Evolutionary conservation across 1,284 basidiomycete genomes (phyloP), one percentile per base, ranked within the genome.

Genomic region (Megacollybia platyphylla): DNA sequence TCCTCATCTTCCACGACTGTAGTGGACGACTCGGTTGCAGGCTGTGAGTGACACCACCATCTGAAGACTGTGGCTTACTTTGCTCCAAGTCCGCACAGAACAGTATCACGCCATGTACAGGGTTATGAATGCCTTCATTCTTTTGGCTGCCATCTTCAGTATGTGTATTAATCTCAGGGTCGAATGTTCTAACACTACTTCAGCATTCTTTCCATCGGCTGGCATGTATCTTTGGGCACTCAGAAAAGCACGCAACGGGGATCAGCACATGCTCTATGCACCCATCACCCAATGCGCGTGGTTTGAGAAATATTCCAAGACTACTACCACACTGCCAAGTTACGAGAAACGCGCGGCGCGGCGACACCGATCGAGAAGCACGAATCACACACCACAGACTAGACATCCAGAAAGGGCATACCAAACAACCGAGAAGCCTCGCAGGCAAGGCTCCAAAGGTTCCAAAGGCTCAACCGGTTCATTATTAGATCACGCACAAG

Each of bases 101-200:
- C 56, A 70, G 49, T 87, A 80, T 56, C 85, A 85, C 49, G 83
- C 85, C 18, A 86, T 87, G 65, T 87, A 87, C 56, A 73, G 77
- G 31, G 84, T 86, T 20, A 63, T 87, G 41, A 80, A 79, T 60
- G 73, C 77, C 13, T 87, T 87, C 59, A 75, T 85, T 9, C 61
- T 87, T 44, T 74, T 87, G 57, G 87, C 87, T 53, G 74, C 79
- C 44, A 68, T 71, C 42, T 67, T 88, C 9, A 63, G 83, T 80
- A 57, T 48, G 78, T 64, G 11, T 41, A 24, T 24, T 5, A 2
- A 24, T 24, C 5, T 24, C 5, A 24, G 20, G 20, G 20, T 24
- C 5, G 20, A 24, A 0, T 5, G 20, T 24, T 24, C 50, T 51
- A 54, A 52, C 48, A 32, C 43, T 40, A 15, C 38, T 45, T 5